Evolutionary conservation across 495 filamentous ascomycete genomes (phyloP), one percentile per base, ranked within the genome.

Genomic region (Podospora anserina): DNA sequence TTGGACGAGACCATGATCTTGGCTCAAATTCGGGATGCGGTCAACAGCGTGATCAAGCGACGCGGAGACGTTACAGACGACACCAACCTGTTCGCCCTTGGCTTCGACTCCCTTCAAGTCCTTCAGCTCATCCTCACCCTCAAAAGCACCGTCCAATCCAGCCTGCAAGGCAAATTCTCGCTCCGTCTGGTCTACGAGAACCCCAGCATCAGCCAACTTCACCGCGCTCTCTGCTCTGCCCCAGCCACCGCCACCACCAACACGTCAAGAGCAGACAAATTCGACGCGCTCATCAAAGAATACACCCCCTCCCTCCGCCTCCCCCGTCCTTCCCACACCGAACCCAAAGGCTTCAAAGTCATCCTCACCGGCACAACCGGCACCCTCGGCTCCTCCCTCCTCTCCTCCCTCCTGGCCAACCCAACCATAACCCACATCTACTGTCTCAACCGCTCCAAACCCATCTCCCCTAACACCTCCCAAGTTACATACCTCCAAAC

Each of bases 331-430:
- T 15, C 26, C 58, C 58, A 26, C 58, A 18, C 13, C 58, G 5
- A 19, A 5, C 1, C 19, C 58, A 61, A 61, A 20, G n/a, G 19
- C 58, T 61, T 64, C 39, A 55, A 77, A 6, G 76, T 85, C 27
- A 68, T 85, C 62, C 72, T 87, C 11, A 86, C 82, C 1, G 84
- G 83, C 18, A 79, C 81, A 1, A 86, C 85, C 3, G 85, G 84
- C 6, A 72, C 78, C 5, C 70, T 88, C 0, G 85, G 85, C 19
- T 80, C 75, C 3, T 80, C 83, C 66, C 69, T 87, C 9, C 71
- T 87, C 9, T 70, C 77, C 59, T 61, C 68, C 0, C 70, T 85
- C 0, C 63, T 81, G 2, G 58, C 64, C 15, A 11, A 26, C 30
- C 65, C 71, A 0, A 57, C 58, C 0, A 70, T 85, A 9, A 19